Conservation (phyloP, 106 monocot genomes). For the Acorus gramineus region DNA sequence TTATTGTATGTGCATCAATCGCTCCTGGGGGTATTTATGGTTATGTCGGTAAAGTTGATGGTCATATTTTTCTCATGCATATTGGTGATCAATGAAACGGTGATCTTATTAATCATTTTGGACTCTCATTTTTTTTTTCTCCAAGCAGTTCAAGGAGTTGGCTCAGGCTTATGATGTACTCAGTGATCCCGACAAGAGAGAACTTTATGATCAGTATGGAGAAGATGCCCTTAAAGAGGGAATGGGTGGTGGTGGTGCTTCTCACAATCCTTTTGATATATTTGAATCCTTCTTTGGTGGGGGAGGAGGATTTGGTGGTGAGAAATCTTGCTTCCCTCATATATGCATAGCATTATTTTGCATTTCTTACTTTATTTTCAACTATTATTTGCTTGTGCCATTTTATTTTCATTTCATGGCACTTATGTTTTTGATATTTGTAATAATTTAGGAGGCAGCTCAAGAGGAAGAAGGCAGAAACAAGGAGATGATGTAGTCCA, state of each 20-base stretch:
- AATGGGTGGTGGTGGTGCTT: slow-evolving; percentile 40
- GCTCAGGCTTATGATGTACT: slow-evolving; percentile 56
- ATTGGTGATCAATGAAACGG: too few relatives aligned
- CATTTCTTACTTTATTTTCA: too few relatives aligned
- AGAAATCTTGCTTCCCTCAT: neutral
- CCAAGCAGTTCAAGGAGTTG: slow-evolving; percentile 45
- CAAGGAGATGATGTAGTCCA: slow-evolving; percentile 58
- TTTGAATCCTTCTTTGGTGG: slow-evolving; percentile 29
- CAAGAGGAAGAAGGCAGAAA: slow-evolving; percentile 44
- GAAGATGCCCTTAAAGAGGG: slow-evolving; percentile 63
- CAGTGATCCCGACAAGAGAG: slow-evolving; percentile 56
- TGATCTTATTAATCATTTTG: too few relatives aligned
- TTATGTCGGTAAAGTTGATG: too few relatives aligned
- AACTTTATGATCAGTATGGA: slow-evolving; percentile 51
- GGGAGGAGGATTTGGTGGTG: slow-evolving; percentile 39
- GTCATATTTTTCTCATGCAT: too few relatives aligned
- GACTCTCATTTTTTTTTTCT: neutral
- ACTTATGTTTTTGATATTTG: neutral
- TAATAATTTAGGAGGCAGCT: slow-evolving; percentile 30
- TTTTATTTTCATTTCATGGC: neutral
- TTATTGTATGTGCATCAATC: too few relatives aligned
- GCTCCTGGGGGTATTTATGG: too few relatives aligned
- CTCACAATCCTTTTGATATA: slow-evolving; percentile 41
- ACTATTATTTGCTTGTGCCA: neutral
- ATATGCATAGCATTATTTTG: too few relatives aligned